Percentiles rank a stretch among this genome's conserved stretches.
These are phyloP conservation scores for Omphalea diandra DNA, from an alignment of 441 rosid species.

Conservation along the genomic window DNA sequence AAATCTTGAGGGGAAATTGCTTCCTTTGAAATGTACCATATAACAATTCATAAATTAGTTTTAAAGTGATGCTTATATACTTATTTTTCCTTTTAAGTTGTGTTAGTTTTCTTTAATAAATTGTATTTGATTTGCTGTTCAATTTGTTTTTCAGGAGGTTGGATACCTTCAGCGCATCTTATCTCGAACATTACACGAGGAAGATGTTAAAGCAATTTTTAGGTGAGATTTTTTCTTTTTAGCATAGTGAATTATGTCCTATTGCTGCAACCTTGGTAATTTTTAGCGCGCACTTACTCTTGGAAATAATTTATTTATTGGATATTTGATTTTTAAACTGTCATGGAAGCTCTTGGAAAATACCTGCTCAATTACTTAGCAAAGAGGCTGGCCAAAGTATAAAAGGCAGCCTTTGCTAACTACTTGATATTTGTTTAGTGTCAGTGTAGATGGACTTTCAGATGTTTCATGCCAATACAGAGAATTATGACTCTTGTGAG, in stretches of 20 bases:
- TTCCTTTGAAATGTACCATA: constrained; percentile 2
- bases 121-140: constrained; percentile 24
- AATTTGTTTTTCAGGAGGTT: constrained; percentile 69
- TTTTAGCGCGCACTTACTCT: not conserved
- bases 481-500: not conserved
- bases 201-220: constrained; percentile 87
- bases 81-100: not conserved
- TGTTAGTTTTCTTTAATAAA: not conserved
- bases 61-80: not conserved
- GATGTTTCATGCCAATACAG: not conserved
- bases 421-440: not conserved
- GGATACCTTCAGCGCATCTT: constrained; percentile 93
- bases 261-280: not conserved
- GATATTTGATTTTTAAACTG: not conserved
- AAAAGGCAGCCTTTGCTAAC: not conserved
- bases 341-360: not conserved
- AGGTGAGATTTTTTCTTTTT: constrained; percentile 48
- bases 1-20: not conserved
- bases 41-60: not conserved
- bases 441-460: not conserved
- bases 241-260: not conserved
- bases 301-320: too few relatives aligned
- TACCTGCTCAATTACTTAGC: not conserved
- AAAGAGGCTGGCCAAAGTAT: not conserved
- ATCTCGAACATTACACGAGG: constrained; percentile 87